Evolutionary conservation across 2,329 filamentous ascomycete species (phyloP).

Genomic region (Curvularia sp.): DNA sequence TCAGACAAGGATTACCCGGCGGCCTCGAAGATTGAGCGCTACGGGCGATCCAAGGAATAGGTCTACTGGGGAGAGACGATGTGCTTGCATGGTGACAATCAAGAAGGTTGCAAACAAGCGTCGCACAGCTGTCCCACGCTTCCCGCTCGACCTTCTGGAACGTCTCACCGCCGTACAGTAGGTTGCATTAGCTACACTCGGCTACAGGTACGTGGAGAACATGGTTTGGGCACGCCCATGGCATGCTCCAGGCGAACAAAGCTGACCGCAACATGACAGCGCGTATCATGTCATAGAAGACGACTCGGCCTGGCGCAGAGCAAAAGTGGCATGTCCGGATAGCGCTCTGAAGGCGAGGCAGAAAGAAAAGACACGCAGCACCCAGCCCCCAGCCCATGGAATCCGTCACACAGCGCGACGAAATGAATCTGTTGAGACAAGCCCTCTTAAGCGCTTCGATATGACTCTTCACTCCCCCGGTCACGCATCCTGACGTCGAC

Average conservation of each 20-base stretch:
- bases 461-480: conserved; percentile 13
- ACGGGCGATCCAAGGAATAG: neutral
- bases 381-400: conserved; percentile 3
- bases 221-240: conserved; percentile 1
- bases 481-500: conserved; percentile 13
- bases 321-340: conserved; percentile 4
- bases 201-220: conserved; percentile 9
- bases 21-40: neutral
- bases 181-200: conserved; percentile 11
- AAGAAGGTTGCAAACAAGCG: conserved; percentile 7
- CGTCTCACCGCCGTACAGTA: conserved; percentile 20
- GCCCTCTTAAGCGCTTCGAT: conserved; percentile 4
- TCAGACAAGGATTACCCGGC: neutral
- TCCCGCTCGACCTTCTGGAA: conserved; percentile 19
- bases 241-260: neutral
- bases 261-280: conserved; percentile 6
- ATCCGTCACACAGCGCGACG: neutral
- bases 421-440: conserved; percentile 13
- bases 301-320: neutral
- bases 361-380: neutral
- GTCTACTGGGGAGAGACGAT: neutral
- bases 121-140: conserved; percentile 6
- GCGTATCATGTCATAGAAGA: conserved; percentile 19
- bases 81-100: neutral
- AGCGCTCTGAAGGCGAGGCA: neutral